Evolutionary conservation across 345 rosid species (phyloP).

Genomic region (Boechera divaricarpa): DNA sequence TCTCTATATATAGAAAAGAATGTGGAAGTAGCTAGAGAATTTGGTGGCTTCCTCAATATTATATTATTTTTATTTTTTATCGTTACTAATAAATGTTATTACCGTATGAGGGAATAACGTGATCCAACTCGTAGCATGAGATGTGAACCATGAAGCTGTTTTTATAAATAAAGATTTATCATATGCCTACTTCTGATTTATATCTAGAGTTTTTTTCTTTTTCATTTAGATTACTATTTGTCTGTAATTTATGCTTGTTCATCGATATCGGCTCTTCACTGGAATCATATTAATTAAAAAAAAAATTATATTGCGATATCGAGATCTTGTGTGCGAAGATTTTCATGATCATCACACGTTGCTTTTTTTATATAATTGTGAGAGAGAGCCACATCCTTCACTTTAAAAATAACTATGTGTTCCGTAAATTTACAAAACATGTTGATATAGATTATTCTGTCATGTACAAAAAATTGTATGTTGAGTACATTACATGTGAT

Average conservation of each 20-base stretch:
- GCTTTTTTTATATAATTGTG: no score
- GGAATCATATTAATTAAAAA: neutral
- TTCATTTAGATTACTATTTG: neutral
- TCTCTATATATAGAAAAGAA: constrained; percentile 34
- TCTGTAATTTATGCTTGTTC: neutral
- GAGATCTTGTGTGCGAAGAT: neutral
- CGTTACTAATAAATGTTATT: neutral
- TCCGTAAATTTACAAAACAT: neutral
- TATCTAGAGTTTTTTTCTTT: neutral
- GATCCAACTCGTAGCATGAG: constrained; percentile 28
- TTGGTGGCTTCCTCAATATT: constrained; percentile 26
- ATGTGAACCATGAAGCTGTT: constrained; percentile 1
- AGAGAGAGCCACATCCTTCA: neutral
- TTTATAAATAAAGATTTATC: neutral
- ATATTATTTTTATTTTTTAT: neutral
- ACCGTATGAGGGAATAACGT: constrained; percentile 23
- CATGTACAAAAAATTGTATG: neutral
- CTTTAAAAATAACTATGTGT: neutral
- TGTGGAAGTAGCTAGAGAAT: constrained; percentile 26
- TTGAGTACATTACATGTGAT: constrained; percentile 3
- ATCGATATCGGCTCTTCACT: neutral
- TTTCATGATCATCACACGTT: neutral
- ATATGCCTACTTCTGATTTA: neutral
- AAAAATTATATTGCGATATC: neutral
- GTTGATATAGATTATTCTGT: neutral